These are phyloP conservation scores for Chenopodium quinoa DNA, from an alignment of 148 eudicot species.

Conservation along the genomic window DNA sequence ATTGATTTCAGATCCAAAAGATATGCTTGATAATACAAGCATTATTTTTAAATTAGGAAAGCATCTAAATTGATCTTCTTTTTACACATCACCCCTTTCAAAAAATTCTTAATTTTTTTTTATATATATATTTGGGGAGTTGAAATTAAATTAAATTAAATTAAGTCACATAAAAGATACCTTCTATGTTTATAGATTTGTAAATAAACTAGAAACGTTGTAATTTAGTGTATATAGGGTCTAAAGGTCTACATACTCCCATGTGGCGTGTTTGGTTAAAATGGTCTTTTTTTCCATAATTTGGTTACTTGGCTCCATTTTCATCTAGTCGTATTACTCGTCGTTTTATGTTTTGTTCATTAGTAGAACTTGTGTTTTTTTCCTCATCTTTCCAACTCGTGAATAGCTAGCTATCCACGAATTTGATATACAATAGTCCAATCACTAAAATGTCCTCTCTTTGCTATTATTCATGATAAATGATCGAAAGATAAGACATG, in stretches of 20 bases:
- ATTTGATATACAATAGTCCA: background rate
- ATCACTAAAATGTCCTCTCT: background rate
- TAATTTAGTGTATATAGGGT: background rate
- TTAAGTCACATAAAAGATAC: background rate
- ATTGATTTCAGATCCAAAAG: too few species aligned
- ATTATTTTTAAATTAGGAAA: too few species aligned
- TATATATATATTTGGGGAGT: background rate
- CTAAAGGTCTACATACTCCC: background rate
- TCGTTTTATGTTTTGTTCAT: background rate
- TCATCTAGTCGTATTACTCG: background rate
- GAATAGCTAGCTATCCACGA: background rate
- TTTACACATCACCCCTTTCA: background rate
- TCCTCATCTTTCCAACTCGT: background rate
- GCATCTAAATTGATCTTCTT: background rate
- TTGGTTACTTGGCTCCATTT: background rate
- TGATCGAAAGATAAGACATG: background rate
- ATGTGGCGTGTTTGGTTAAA: constrained; percentile 4
- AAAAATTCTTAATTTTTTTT: background rate
- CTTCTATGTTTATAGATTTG: background rate
- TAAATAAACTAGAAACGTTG: background rate
- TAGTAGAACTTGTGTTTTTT: background rate
- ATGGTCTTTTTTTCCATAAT: background rate
- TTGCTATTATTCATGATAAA: background rate
- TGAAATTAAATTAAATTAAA: background rate
- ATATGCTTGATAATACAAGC: too few species aligned